Base-by-base conservation (phyloP, 2,329 filamentous ascomycete genomes). In the Aaosphaeria arxii region DNA sequence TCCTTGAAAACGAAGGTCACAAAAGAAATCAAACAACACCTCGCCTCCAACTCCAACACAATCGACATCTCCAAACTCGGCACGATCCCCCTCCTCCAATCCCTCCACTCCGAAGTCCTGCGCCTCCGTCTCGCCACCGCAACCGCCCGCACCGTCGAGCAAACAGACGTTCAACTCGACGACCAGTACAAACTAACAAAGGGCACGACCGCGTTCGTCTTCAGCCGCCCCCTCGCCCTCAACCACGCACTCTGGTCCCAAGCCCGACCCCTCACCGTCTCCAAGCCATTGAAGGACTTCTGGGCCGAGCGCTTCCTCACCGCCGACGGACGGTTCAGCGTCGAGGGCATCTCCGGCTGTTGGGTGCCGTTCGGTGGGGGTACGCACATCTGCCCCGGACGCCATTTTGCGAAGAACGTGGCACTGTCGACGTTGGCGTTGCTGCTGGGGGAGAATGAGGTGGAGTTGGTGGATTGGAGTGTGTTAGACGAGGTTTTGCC, bases 221-320 rank as follows among this genome's bases (percentile, higher is more conserved):
- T 63, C 39, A 62, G 58, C 6, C 62, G 59, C 6, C 56, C 61
- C 17, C 31, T 63, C n/a, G 57, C 56, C 4, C 43, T 63, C 9
- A 58, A 69, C 40, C 48, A 48, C 1, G 39, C 56, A 30, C 44
- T 52, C 2, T 69, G 64, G 65, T 48, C 51, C 30, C 54, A 57
- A 11, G 47, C 52, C 0, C 56, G 57, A 31, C 53, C 58, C 4
- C 46, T 40, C 28, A 50, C 52, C 1, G 41, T 58, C 1, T 46
- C 56, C 11, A 53, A 29, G 31, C 59, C 62, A 6, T 50, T 67
- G 6, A 51, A 59, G 7, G 54, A 61, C 6, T 67, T 63, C 38
- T 66, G 60, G 56, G 50, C 60, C 6, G 62, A 63, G 43, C 53
- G 63, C 0, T 67, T 66, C 40, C 40, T 60, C 3, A 17, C 53